Evolutionary conservation across 2,329 filamentous ascomycete genomes (phyloP).

Genomic region (Periconia sp.): DNA sequence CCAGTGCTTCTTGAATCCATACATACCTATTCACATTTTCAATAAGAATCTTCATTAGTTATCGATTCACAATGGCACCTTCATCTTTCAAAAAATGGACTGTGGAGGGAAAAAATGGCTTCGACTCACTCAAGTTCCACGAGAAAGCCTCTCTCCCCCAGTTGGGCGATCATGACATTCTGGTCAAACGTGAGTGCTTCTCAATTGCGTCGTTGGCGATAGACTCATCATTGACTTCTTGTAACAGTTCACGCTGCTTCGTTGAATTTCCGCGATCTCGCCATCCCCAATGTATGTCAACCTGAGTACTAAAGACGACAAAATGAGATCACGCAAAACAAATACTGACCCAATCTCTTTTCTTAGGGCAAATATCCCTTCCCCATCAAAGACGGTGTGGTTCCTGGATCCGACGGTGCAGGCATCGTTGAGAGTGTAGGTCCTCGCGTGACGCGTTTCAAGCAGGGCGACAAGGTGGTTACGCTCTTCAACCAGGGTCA

Average conservation of each 20-base stretch:
- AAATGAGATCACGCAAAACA: neutral
- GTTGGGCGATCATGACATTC: constrained; percentile 69
- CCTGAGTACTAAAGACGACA: neutral
- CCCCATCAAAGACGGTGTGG: constrained; percentile 41
- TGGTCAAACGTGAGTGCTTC: constrained; percentile 60
- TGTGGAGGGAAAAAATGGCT: constrained; percentile 56
- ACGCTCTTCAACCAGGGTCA: constrained; percentile 45
- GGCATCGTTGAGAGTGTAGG: constrained; percentile 58
- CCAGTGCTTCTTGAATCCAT: neutral
- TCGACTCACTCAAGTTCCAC: constrained; percentile 63
- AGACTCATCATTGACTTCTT: constrained; percentile 5
- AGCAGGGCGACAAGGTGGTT: constrained; percentile 44
- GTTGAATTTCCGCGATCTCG: constrained; percentile 54
- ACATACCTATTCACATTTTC: neutral
- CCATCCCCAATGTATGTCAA: constrained; percentile 48
- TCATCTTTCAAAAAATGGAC: constrained; percentile 60
- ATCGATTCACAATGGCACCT: constrained; percentile 37
- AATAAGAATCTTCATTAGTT: neutral
- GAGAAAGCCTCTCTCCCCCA: constrained; percentile 57
- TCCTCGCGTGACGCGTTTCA: constrained; percentile 58
- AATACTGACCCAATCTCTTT: neutral
- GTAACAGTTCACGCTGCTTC: constrained; percentile 49
- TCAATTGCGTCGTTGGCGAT: neutral
- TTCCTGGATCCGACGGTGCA: constrained; percentile 56
- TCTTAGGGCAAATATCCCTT: constrained; percentile 49